Base-by-base conservation (phyloP, 2,329 filamentous ascomycete genomes). In the Sclerotinia subarctica region DNA sequence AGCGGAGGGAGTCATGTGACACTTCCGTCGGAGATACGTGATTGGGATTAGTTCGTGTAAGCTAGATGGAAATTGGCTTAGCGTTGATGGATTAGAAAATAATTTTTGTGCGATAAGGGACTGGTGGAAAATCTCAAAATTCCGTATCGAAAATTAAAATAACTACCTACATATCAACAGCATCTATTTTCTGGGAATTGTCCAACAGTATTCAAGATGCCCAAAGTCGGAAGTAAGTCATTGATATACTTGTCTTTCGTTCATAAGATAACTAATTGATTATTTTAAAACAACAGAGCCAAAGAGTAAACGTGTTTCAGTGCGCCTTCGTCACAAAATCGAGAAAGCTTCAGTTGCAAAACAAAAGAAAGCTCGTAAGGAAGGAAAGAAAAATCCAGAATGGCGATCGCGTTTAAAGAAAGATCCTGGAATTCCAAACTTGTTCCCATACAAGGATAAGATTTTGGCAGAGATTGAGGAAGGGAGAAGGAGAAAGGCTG, bases 381-480 rank as follows among this genome's bases (percentile, higher is more conserved):
- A 88, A 68, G 93, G 91, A 67, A 98, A 97, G 83, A 93, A 96
- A 87, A 97, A 97, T 79, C 94, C 95, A 46, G 88, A 97, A 92
- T 98, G 95, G 93, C 88, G 91, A 74, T 94, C 93, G 69, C 92
- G 93, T 79, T 79, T 97, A 74, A 98, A 97, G 87, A 99, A 98
- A 83, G 95, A 99, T 76, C 95, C 94, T 32, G 95, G 95, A 60
- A 97, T 99, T 71, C 95, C 95, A 52, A 99, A 98, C 78, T 82
- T 97, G 47, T 99, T 97, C 82, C 95, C 95, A 0, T 97, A 95
- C 85, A 99, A 99, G 83, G 94, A 97, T 79, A 94, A 91, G 83
- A 86, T 99, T 38, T 86, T 99, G 46, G 88, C 94, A 69, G 93
- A 99, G 80, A 96, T 99, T 74, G 95, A 99, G 81, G 92, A 97